Evolutionary conservation across 306 rosid genomes (phyloP).

Genomic region (Trifolium fragiferum): DNA sequence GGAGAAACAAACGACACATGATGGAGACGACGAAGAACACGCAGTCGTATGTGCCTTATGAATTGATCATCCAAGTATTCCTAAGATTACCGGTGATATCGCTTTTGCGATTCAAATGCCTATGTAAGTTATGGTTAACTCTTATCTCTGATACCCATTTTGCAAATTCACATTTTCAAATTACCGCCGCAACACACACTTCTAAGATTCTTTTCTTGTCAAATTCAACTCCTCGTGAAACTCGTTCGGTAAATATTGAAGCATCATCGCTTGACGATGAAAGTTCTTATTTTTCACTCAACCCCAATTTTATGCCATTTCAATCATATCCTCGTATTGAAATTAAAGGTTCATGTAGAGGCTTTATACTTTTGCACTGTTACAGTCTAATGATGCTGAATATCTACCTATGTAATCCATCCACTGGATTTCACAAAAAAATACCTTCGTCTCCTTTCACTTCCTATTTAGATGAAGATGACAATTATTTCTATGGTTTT

Average conservation of each 20-base stretch:
- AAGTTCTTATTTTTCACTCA: too few relatives aligned
- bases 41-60: neutral
- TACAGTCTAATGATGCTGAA: too few relatives aligned
- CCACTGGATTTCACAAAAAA: neutral
- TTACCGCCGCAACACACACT: neutral
- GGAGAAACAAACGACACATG: too few relatives aligned
- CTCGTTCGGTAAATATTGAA: too few relatives aligned
- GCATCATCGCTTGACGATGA: too few relatives aligned
- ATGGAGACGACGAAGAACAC: neutral
- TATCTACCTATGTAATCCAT: neutral
- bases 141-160: slow-evolving; percentile 2
- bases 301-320: too few relatives aligned
- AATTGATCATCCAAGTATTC: neutral
- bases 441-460: neutral
- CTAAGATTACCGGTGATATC: neutral
- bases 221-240: too few relatives aligned
- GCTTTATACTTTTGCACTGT: neutral
- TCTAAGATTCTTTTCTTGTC: neutral
- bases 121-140: slow-evolving; percentile 5
- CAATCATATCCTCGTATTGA: too few relatives aligned
- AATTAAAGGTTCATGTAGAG: neutral
- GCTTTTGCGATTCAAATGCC: neutral
- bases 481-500: neutral
- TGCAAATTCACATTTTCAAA: slow-evolving; percentile 14
- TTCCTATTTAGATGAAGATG: too few relatives aligned